These are phyloP conservation scores for Mycena latifolia DNA, from an alignment of 768 basidiomycete species.

Conservation along the genomic window DNA sequence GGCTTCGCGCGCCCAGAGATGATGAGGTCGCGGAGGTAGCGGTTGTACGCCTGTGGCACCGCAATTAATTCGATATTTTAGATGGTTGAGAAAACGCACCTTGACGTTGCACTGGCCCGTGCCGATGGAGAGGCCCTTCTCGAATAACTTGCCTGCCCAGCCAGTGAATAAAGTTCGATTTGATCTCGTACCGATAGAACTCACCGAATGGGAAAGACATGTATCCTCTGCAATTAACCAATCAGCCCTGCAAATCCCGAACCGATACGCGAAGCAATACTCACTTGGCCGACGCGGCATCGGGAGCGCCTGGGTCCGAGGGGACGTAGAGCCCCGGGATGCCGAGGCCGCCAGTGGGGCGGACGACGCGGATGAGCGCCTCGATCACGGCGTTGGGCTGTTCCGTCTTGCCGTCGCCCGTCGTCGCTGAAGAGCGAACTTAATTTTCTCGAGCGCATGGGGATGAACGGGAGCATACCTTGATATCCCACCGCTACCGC, in stretches of 20 bases:
- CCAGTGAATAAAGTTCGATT: too few relatives aligned
- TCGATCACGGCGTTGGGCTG: constrained; percentile 68
- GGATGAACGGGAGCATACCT: constrained; percentile 7
- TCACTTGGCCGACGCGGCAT: constrained; percentile 62
- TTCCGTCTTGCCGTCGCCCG: constrained; percentile 66
- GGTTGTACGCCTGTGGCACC: constrained; percentile 60
- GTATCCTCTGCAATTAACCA: constrained; percentile 61
- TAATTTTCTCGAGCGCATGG: too few relatives aligned
- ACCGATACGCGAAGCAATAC: constrained; percentile 23
- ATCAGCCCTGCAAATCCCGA: too few relatives aligned
- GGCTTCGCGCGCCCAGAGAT: constrained; percentile 66
- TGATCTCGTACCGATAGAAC: too few relatives aligned
- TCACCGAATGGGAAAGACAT: constrained; percentile 65
- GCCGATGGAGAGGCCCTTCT: constrained; percentile 66
- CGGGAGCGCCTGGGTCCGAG: constrained; percentile 67
- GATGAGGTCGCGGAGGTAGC: constrained; percentile 67
- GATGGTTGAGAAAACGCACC: constrained; percentile 41
- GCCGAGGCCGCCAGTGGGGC: constrained; percentile 68
- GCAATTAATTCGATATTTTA: background rate
- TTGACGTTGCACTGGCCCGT: constrained; percentile 71
- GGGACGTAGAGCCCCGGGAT: constrained; percentile 70
- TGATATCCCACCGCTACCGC: constrained; percentile 69
- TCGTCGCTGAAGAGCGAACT: constrained; percentile 48
- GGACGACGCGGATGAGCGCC: constrained; percentile 62
- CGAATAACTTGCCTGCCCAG: constrained; percentile 59